phyloP scores from a whole-genome alignment of 352 stramenopile genomes.

The Stephanocyclus meneghinianus region DNA sequence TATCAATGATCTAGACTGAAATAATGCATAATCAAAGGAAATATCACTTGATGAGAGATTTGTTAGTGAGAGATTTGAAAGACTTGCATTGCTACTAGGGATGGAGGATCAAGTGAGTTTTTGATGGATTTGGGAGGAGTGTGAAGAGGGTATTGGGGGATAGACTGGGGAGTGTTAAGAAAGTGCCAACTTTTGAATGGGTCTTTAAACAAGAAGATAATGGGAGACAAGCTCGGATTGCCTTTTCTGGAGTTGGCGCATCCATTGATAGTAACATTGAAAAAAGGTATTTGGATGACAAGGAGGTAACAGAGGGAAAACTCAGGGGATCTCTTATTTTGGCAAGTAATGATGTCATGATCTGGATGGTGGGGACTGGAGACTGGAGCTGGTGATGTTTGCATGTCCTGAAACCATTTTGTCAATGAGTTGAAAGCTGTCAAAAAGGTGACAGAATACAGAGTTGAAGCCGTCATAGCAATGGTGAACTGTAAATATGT shows the following conservation, averaged over 20 bases:
- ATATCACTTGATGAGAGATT: constrained; percentile 57
- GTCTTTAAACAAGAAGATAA: constrained; percentile 43
- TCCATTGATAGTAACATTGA: constrained; percentile 80
- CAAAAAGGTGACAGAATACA: constrained; percentile 65
- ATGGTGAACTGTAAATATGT: constrained; percentile 65
- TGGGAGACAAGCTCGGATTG: constrained; percentile 62
- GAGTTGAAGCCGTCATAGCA: constrained; percentile 70
- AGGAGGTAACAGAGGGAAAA: constrained; percentile 69
- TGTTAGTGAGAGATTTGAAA: constrained; percentile 76
- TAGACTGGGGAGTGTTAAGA: constrained; percentile 14
- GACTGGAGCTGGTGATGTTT: constrained; percentile 63
- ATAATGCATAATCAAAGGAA: constrained; percentile 75
- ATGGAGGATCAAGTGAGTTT: constrained; percentile 81
- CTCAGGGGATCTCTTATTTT: constrained; percentile 71
- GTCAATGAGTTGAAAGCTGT: constrained; percentile 77
- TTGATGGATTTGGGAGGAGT: constrained; percentile 73
- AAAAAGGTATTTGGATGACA: constrained; percentile 60
- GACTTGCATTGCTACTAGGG: constrained; percentile 67
- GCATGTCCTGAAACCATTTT: constrained; percentile 72
- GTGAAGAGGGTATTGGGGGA: constrained; percentile 55
- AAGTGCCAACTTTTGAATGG: constrained; percentile 41
- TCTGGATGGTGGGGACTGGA: constrained; percentile 61
- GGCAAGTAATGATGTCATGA: constrained; percentile 75
- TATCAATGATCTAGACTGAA: constrained; percentile 79
- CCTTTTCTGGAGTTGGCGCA: constrained; percentile 65